These are phyloP conservation scores for Aspergillus olivimuriae DNA, from an alignment of 495 filamentous ascomycete genomes.

Conservation along the genomic window DNA sequence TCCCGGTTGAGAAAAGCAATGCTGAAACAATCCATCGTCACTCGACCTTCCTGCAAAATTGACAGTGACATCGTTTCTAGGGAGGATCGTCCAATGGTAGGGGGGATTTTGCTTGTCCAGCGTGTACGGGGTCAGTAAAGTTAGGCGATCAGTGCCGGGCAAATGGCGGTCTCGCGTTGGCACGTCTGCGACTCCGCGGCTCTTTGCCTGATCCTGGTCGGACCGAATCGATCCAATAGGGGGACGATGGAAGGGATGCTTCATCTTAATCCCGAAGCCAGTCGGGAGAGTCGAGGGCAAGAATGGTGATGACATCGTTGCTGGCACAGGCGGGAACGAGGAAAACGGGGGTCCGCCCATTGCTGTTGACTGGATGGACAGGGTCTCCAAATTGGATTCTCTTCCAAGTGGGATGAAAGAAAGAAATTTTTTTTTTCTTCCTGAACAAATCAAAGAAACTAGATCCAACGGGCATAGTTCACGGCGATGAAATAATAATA, in stretches of 20 bases:
- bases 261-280: neutral
- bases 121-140: too few relatives aligned
- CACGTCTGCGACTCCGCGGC: neutral
- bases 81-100: conserved; percentile 16
- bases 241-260: neutral
- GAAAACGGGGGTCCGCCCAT: too few relatives aligned
- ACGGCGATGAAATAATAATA: too few relatives aligned
- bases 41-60: conserved; percentile 8
- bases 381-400: too few relatives aligned
- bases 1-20: too few relatives aligned
- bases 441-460: too few relatives aligned
- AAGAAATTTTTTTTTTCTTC: too few relatives aligned
- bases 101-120: conserved; percentile 1
- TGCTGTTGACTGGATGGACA: too few relatives aligned
- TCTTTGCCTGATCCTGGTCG: neutral
- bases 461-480: too few relatives aligned
- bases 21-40: conserved; percentile 1
- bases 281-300: neutral
- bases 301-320: neutral
- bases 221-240: neutral
- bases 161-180: neutral
- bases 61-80: conserved; percentile 12
- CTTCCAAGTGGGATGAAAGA: too few relatives aligned
- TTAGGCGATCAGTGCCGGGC: neutral
- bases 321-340: neutral